These are phyloP conservation scores for Dactylellina drechsleri DNA, from an alignment of 2,329 filamentous ascomycete species.

Conservation along the genomic window DNA sequence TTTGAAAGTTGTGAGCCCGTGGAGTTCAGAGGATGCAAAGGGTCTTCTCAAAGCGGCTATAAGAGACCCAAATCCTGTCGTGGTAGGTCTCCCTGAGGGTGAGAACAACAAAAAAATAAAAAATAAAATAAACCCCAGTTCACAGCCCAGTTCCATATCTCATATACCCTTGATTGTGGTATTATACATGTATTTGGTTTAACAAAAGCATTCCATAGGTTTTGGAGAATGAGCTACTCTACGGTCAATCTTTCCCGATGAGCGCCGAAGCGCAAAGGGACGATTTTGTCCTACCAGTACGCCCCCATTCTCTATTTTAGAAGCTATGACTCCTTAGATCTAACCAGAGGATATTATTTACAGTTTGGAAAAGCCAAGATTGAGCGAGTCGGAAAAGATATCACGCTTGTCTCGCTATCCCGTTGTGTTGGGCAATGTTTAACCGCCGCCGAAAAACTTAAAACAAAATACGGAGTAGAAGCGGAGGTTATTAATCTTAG, in stretches of 20 bases:
- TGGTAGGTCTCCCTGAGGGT: conserved; percentile 63
- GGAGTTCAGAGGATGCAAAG: conserved; percentile 98
- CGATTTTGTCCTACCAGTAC: conserved; percentile 86
- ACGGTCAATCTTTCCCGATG: conserved; percentile 93
- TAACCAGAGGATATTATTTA: conserved; percentile 2
- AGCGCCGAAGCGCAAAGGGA: conserved; percentile 94
- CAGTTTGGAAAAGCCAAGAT: conserved; percentile 97
- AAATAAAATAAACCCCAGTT: background rate
- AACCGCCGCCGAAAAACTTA: conserved; percentile 85
- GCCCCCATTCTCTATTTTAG: conserved; percentile 51
- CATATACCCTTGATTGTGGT: background rate
- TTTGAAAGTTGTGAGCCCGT: conserved; percentile 94
- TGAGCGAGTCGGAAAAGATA: conserved; percentile 92
- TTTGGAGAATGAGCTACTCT: conserved; percentile 84
- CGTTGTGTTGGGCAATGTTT: conserved; percentile 94
- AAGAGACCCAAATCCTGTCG: conserved; percentile 95
- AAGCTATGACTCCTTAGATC: background rate
- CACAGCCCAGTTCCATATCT: background rate
- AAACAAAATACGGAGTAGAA: conserved; percentile 96
- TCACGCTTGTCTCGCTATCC: conserved; percentile 94
- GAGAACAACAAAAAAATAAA: background rate
- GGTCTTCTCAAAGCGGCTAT: conserved; percentile 97
- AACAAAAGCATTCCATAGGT: conserved; percentile 60
- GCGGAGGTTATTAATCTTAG: conserved; percentile 98
- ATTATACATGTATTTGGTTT: too few species aligned